Conservation (phyloP, 129 eudicot species). For the Cynara cardunculus region DNA sequence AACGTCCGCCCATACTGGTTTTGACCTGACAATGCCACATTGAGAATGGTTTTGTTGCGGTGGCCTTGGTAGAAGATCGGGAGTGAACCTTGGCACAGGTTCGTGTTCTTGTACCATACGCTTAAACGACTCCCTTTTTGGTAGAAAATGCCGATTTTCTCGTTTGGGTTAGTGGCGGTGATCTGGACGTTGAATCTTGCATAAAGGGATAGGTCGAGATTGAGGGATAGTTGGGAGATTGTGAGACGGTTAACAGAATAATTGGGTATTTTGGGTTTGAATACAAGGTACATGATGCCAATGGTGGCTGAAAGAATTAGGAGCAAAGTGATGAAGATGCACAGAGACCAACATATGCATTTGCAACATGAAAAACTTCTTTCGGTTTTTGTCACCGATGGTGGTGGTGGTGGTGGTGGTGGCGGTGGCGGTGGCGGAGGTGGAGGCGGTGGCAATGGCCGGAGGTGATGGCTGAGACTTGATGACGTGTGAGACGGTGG, state of each 20-base stretch:
- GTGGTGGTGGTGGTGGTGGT: conserved; percentile 5
- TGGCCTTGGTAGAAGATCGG: conserved; percentile 89
- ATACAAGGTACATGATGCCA: conserved; percentile 59
- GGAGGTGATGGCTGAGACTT: conserved; percentile 21
- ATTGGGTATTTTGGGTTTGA: conserved; percentile 70
- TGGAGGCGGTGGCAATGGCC: conserved; percentile 16
- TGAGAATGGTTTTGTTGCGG: conserved; percentile 49
- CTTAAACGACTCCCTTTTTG: conserved; percentile 67
- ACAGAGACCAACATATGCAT: conserved; percentile 67
- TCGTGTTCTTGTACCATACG: conserved; percentile 76
- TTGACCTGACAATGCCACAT: conserved; percentile 65
- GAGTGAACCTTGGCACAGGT: conserved; percentile 71
- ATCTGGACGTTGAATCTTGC: conserved; percentile 66
- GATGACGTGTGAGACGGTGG: conserved; percentile 11
- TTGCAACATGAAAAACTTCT: conserved; percentile 44
- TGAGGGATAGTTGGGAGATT: conserved; percentile 61
- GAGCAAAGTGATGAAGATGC: conserved; percentile 43
- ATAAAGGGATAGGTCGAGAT: conserved; percentile 59
- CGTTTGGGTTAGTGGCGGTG: conserved; percentile 79
- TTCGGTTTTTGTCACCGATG: conserved; percentile 20
- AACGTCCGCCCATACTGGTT: conserved; percentile 64
- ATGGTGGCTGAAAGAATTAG: conserved; percentile 46
- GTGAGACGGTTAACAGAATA: conserved; percentile 69
- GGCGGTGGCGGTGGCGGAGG: conserved; percentile 9
- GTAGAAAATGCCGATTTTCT: conserved; percentile 82